Base-by-base conservation (phyloP, 2,329 filamentous ascomycete genomes). In the Nemania sp. region DNA sequence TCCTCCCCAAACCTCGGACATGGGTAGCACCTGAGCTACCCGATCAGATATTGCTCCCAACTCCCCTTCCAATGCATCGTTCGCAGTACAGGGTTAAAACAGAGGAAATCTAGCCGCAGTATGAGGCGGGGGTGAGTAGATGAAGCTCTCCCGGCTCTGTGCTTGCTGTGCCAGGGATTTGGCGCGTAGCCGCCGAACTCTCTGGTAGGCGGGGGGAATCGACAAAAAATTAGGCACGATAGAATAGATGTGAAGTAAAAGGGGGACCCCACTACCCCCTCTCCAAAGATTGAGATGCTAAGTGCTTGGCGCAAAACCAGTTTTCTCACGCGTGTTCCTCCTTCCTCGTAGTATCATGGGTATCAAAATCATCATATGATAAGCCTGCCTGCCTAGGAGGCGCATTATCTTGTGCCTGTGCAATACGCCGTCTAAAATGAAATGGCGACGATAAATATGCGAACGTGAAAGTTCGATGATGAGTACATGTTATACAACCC, bases 401-500 rank as follows among this genome's bases (percentile, higher is more conserved):
- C 46, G 35, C 40, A 50, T 42, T 63, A 47, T 57, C 62, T 57
- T 61, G 52, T 63, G 63, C 63, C 56, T 54, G 60, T 58, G 62
- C 63, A 55, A 52, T 52, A 59, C 62, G 61, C 62, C 59, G 56
- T 69, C 66, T 68, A 66, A 64, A 62, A 59, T 62, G 54, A 54
- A 57, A 64, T 51, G 57, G 54, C 58, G 40, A 47, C 65, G 59
- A 56, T 64, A 62, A 67, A 67, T 59, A 59, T 64, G 43, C 47
- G 60, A 60, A 45, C 37, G 57, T 54, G 56, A 55, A 52, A 53
- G 46, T 46, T 52, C 37, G 39, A 35, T 35, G 32, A 18, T 59
- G 59, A 54, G 61, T 62, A 63, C 54, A 62, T 69, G 57, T 65
- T 67, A 59, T 70, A 69, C 67, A 70, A 53, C 59, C 65, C 57